Conservation (phyloP, 2,329 filamentous ascomycete genomes). For the Pseudocercospora cruenta region DNA sequence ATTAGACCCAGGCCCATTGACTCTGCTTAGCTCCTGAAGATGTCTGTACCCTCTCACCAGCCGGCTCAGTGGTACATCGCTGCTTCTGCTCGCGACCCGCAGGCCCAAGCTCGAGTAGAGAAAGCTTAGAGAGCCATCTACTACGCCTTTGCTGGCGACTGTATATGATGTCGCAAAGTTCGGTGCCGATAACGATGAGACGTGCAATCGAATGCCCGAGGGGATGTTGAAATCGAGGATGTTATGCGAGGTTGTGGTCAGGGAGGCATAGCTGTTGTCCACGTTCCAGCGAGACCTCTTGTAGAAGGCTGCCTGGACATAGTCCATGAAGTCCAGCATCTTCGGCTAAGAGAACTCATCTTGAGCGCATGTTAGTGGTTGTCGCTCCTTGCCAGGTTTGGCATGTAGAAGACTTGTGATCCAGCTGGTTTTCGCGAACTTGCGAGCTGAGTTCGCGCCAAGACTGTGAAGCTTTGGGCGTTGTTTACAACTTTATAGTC, state of each 20-base stretch:
- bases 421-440: neutral
- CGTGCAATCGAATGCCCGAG: constrained; percentile 77
- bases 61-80: constrained; percentile 73
- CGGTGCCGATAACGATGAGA: constrained; percentile 88
- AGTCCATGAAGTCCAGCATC: constrained; percentile 98
- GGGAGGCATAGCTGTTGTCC: constrained; percentile 86
- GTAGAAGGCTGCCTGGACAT: constrained; percentile 89
- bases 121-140: constrained; percentile 97
- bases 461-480: neutral
- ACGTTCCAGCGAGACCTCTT: constrained; percentile 83
- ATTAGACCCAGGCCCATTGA: constrained; percentile 51
- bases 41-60: constrained; percentile 83
- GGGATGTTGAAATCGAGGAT: constrained; percentile 89
- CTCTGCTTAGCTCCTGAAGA: constrained; percentile 65
- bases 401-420: neutral
- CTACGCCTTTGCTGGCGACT: constrained; percentile 83
- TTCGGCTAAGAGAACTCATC: constrained; percentile 17
- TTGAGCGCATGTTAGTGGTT: constrained; percentile 15
- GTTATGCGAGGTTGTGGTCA: constrained; percentile 82
- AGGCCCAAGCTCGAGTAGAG: constrained; percentile 88
- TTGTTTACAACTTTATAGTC: neutral
- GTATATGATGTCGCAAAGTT: constrained; percentile 95
- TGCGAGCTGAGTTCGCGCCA: neutral
- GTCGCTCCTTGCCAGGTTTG: neutral
- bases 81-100: constrained; percentile 68